These are phyloP conservation scores for Marchantia polymorpha DNA, from an alignment of 225 moss, liverwort and hornwort species.

Conservation along the genomic window DNA sequence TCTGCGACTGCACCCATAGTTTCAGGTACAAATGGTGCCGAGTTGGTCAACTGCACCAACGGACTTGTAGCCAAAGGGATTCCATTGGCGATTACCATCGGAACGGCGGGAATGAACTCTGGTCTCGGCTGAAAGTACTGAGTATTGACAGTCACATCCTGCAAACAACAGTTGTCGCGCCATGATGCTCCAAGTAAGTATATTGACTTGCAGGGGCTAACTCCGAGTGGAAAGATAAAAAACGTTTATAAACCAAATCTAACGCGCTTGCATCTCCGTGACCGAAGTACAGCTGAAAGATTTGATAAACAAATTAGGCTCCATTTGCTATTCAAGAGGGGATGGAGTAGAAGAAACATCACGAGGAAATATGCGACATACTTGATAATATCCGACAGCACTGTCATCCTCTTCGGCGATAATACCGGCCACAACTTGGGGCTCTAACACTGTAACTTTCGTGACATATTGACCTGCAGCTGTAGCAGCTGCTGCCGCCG, in stretches of 20 bases:
- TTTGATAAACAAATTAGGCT: no score
- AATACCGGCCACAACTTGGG: constrained; percentile 43
- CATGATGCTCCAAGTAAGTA: no score
- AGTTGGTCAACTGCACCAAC: constrained; percentile 36
- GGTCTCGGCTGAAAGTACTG: constrained; percentile 35
- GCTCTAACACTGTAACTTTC: constrained; percentile 42
- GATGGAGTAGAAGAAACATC: not conserved
- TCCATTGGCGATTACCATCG: constrained; percentile 50
- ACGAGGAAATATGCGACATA: not conserved
- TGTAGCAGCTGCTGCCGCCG: constrained; percentile 85
- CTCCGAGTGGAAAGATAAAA: no score
- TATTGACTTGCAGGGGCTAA: no score
- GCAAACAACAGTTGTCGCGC: not conserved
- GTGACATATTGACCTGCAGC: constrained; percentile 85
- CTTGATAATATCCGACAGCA: constrained; percentile 31
- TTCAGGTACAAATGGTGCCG: constrained; percentile 57
- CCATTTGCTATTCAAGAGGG: no score
- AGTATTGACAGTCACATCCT: constrained; percentile 37
- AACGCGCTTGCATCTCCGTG: no score
- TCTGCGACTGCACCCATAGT: constrained; percentile 55
- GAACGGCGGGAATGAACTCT: constrained; percentile 37
- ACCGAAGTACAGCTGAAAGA: no score
- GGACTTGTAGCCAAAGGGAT: constrained; percentile 48
- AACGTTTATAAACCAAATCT: no score
- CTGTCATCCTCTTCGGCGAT: constrained; percentile 34